These are phyloP conservation scores for Alternaria gansuensis DNA, from an alignment of 2,329 filamentous ascomycete genomes.

Conservation along the genomic window DNA sequence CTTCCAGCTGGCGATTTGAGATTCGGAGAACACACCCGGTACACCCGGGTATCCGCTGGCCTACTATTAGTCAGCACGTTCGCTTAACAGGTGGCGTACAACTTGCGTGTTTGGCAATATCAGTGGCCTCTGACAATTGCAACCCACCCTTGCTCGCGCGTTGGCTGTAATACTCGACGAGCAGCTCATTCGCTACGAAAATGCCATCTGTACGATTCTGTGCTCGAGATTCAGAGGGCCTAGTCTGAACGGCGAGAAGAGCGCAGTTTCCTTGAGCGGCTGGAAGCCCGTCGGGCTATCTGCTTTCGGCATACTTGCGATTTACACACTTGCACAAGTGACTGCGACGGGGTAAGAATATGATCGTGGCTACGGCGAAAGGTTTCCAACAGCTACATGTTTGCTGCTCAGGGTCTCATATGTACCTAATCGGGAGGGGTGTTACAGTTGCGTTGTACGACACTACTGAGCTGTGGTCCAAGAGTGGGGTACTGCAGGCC, in stretches of 20 bases:
- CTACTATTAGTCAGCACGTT: conserved; percentile 39
- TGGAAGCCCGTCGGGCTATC: conserved; percentile 42
- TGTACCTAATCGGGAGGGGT: conserved; percentile 43
- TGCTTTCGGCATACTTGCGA: conserved; percentile 44
- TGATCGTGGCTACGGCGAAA: conserved; percentile 8
- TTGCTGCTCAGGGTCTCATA: conserved; percentile 28
- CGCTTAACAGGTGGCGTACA: not conserved
- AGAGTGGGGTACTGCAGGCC: conserved; percentile 34
- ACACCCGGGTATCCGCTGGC: conserved; percentile 52
- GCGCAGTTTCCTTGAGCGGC: conserved; percentile 43
- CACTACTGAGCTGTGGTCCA: conserved; percentile 7
- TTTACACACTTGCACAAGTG: not conserved
- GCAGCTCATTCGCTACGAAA: conserved; percentile 59
- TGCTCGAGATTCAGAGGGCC: conserved; percentile 51
- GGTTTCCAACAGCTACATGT: conserved; percentile 21
- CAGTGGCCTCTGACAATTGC: conserved; percentile 66
- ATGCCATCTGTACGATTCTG: conserved; percentile 50
- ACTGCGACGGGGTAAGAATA: not conserved
- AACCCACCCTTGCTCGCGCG: conserved; percentile 64
- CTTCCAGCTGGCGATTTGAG: conserved; percentile 62
- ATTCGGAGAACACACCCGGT: conserved; percentile 45
- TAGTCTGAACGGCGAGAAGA: conserved; percentile 47
- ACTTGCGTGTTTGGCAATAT: conserved; percentile 48
- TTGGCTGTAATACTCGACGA: conserved; percentile 64
- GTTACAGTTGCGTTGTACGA: conserved; percentile 3